Base-by-base conservation (phyloP, 345 rosid genomes). In the Brassica nigra region DNA sequence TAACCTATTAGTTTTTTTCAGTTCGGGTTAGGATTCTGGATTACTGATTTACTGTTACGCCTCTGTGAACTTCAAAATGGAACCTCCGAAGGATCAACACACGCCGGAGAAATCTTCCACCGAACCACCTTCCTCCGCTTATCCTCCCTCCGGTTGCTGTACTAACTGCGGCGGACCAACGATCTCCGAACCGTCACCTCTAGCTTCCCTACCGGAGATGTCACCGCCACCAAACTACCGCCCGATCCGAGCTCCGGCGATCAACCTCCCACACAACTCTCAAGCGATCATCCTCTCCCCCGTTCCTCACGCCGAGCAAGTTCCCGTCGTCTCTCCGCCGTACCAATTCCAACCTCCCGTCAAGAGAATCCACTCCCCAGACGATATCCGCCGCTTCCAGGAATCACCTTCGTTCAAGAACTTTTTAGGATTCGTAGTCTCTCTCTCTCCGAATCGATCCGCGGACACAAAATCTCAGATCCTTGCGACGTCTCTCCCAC, bases 391-490 rank as follows among this genome's bases (percentile, higher is more conserved):
- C 80, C 88, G 81, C 62, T 95, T 93, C 83, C 86, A 88, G 57
- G 85, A 80, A 62, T 90, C 94, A 62, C 64, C 76, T 11, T 78
- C 91, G 68, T 86, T 80, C 2, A 79, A 83, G 47, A 87, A 88
- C 81, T 93, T 91, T 85, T 70, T 95, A 37, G 98, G 99, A 42
- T 95, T 93, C 87, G 83, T 95, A 4, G 98, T 90, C 10, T 85
- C 94, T 4, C 94, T 4, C 86, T 95, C 58, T 93, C 99, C 1
- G 94, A 93, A 37, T 91, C 99, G 66, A 85, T 90, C 82, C 85
- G 93, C 36, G 85, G 90, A 39, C 90, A 29, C 71, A 93, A 90
- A 85, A 80, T 88, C 80, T 92, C 97, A 47, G 92, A 93, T 68
- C 82, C 90, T 54, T 90, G 88, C 76, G 83, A 86, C 67, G 84